Percentiles rank a stretch among this genome's conserved stretches.
phyloP scores from a whole-genome alignment of 345 rosid genomes.

The Schrenkiella parvula region DNA sequence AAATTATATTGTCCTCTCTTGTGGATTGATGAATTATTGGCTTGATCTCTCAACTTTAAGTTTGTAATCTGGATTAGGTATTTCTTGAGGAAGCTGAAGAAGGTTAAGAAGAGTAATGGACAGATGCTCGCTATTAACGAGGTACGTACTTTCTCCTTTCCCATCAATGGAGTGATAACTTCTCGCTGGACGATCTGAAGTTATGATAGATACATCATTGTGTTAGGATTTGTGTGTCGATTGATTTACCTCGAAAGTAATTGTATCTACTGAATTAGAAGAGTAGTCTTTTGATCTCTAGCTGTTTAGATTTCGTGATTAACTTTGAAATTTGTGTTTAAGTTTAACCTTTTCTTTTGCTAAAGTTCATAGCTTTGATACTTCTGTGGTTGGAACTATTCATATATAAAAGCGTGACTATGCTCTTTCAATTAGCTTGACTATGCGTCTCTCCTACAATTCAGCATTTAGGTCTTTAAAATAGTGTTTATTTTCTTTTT shows the following conservation, averaged over 20 bases:
- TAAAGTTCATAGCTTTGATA: background rate
- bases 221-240: background rate
- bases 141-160: constrained; percentile 21
- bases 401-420: too few relatives aligned
- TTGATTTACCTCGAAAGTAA: background rate
- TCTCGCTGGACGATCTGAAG: background rate
- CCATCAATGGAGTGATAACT: background rate
- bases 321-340: background rate
- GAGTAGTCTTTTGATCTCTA: background rate
- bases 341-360: background rate
- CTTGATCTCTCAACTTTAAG: background rate
- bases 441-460: too few relatives aligned
- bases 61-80: constrained; percentile 33
- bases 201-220: background rate
- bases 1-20: too few relatives aligned
- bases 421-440: background rate
- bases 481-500: too few relatives aligned
- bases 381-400: background rate
- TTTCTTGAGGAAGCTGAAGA: constrained; percentile 53
- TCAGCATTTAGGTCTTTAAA: background rate
- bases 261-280: background rate
- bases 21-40: background rate
- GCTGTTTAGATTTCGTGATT: background rate
- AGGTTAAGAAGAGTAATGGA: constrained; percentile 58
- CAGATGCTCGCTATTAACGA: constrained; percentile 57